Percentiles rank a stretch among this genome's conserved stretches.
These are phyloP conservation scores for Talaromyces sp. DNA, from an alignment of 2,329 filamentous ascomycete genomes.

Conservation along the genomic window DNA sequence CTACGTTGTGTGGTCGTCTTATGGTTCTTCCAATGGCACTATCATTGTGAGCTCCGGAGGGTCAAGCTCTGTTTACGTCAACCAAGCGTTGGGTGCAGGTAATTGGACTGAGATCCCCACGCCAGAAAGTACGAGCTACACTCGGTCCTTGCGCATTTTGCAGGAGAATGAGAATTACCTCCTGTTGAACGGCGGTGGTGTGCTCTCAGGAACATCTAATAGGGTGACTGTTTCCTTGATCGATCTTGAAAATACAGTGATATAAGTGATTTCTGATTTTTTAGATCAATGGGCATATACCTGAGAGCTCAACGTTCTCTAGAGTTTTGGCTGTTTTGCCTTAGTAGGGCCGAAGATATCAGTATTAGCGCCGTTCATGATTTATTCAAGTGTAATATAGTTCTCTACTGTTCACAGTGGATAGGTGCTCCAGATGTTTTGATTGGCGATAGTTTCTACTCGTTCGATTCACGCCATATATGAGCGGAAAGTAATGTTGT, in stretches of 20 bases:
- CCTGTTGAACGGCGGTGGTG: background rate
- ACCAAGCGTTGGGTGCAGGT: background rate
- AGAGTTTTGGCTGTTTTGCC: too few relatives aligned
- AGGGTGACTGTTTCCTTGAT: background rate
- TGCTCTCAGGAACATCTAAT: background rate
- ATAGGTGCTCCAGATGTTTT: background rate
- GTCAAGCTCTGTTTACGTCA: background rate
- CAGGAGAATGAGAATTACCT: background rate
- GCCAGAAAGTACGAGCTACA: background rate
- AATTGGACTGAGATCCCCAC: background rate
- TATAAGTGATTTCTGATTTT: background rate
- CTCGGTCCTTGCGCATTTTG: background rate
- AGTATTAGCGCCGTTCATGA: too few relatives aligned
- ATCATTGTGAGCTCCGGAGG: background rate
- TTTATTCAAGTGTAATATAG: too few relatives aligned
- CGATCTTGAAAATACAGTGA: background rate
- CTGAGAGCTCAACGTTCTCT: too few relatives aligned
- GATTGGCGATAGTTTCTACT: too few relatives aligned
- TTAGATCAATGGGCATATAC: background rate
- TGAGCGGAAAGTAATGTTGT: background rate
- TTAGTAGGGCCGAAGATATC: too few relatives aligned
- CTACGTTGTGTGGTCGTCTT: background rate
- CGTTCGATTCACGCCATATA: background rate
- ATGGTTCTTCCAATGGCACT: background rate
- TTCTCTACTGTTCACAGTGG: background rate